A percentile compares a stretch with the other conserved stretches of the same genome.
phyloP scores from a whole-genome alignment of 495 filamentous ascomycete species.

The Aspergillus baeticus region DNA sequence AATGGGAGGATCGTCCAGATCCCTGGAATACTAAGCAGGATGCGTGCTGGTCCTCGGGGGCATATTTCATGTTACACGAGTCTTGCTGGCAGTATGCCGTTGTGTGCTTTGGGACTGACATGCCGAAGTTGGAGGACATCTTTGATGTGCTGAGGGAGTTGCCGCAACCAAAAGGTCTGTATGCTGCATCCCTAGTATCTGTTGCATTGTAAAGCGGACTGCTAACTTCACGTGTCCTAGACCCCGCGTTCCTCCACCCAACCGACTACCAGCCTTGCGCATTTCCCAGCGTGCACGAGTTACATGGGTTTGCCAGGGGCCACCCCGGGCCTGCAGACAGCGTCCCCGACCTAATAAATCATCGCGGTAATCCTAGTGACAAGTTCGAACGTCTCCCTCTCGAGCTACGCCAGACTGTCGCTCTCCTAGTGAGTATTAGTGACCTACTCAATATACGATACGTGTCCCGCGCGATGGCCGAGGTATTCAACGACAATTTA shows the following conservation, averaged over 20 bases:
- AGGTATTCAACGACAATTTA: background rate
- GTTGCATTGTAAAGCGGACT: too few relatives aligned
- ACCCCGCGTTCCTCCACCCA: background rate
- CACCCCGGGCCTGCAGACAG: background rate
- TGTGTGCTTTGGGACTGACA: background rate
- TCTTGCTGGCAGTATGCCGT: background rate
- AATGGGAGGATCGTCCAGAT: too few relatives aligned
- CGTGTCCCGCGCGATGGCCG: background rate
- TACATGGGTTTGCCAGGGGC: background rate
- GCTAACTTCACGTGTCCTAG: background rate
- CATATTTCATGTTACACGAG: conserved; percentile 7
- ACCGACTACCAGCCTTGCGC: background rate
- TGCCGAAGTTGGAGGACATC: background rate
- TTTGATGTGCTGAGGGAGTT: background rate
- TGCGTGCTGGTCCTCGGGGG: background rate
- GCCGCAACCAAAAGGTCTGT: background rate
- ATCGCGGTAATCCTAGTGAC: too few relatives aligned
- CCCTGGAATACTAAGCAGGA: too few relatives aligned
- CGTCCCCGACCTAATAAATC: too few relatives aligned
- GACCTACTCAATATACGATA: background rate
- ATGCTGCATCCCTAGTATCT: too few relatives aligned
- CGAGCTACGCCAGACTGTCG: background rate
- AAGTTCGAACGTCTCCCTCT: background rate
- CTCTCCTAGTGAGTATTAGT: background rate
- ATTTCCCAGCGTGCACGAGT: background rate